Conservation (phyloP, 2,329 filamentous ascomycete species). For the Aspergillus sp. region DNA sequence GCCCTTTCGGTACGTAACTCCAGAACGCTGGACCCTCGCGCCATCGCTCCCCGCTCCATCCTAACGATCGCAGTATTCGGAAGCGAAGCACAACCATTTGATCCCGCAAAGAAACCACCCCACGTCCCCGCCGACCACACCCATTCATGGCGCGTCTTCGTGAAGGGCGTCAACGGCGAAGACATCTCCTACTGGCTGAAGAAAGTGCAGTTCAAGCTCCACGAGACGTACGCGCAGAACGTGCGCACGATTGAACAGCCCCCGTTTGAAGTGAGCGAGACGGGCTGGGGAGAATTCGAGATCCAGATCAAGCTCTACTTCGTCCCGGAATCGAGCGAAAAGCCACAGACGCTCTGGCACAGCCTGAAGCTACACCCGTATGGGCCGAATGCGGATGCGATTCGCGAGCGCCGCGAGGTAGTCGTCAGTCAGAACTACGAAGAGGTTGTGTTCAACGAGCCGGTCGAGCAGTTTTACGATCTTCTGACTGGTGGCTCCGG, state of each 20-base stretch:
- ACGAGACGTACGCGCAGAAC: constrained; percentile 93
- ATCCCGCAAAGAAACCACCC: constrained; percentile 71
- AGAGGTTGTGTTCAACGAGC: constrained; percentile 96
- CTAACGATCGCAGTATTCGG: constrained; percentile 62
- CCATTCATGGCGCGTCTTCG: constrained; percentile 94
- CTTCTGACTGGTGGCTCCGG: constrained; percentile 70
- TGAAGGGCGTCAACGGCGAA: constrained; percentile 83
- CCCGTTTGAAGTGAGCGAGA: constrained; percentile 83
- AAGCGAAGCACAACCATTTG: constrained; percentile 76
- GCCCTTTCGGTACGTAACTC: constrained; percentile 43
- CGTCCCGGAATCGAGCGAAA: constrained; percentile 81
- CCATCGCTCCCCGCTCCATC: not conserved
- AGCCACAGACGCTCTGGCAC: constrained; percentile 93
- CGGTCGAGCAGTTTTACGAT: constrained; percentile 88
- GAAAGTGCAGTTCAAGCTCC: constrained; percentile 96
- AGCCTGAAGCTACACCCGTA: constrained; percentile 89
- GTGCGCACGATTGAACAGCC: constrained; percentile 80
- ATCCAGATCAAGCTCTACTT: constrained; percentile 96
- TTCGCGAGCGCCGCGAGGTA: constrained; percentile 62
- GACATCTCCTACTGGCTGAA: constrained; percentile 95
- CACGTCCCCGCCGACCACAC: constrained; percentile 86
- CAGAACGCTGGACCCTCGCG: not conserved
- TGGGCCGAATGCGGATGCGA: constrained; percentile 71
- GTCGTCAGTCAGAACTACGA: constrained; percentile 83
- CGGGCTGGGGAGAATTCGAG: constrained; percentile 97